Evolutionary conservation across 768 basidiomycete species (phyloP), one percentile per base, ranked within the genome.

Genomic region (Rhodosporidiobolus sp.): DNA sequence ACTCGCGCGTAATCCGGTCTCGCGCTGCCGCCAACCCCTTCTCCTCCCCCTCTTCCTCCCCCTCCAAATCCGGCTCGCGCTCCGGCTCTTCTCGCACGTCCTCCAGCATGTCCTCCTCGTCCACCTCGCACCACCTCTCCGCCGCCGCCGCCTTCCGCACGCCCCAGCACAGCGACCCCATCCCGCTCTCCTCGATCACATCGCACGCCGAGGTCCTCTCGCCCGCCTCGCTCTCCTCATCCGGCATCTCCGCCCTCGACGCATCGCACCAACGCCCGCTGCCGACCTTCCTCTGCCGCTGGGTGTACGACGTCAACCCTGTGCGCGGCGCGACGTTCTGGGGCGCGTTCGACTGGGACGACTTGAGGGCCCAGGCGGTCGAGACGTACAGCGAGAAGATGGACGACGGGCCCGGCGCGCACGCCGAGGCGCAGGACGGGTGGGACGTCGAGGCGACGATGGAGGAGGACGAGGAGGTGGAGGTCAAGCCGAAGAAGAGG

Each of bases 251-350:
- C 16, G 16, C 19, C 30, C 35, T 57, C 53, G 49, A 66, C 19
- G 58, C 53, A 0, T 11, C 17, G 26, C 34, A 61, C 28, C 65
- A 70, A 11, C 24, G 22, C 4, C n/a, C 46, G 0, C 2, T 62
- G 0, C 70, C 70, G 32, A 72, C 56, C 10, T 76, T 74, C 32
- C 26, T 74, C 30, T 73, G 74, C 17, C 43, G 60, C 22, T 52
- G 50, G 28, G 67, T 77, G 8, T 77, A 72, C 59, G 76, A 77
- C 43, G 69, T 66, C 65, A 71, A 70, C 55, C 76, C 76, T 2
- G 24, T 73, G 17, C 34, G 48, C 0, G 73, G 70, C 4, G 72
- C 67, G 0, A 55, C 64, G 34, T 74, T 74, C 48, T 66, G 66
- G 61, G 63, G 70, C 20, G 73, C 72, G 24, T 28, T 76, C 22